phyloP scores from a whole-genome alignment of 1,139 yeast genomes.

The Hyphopichia wangnamkhiaoensis region DNA sequence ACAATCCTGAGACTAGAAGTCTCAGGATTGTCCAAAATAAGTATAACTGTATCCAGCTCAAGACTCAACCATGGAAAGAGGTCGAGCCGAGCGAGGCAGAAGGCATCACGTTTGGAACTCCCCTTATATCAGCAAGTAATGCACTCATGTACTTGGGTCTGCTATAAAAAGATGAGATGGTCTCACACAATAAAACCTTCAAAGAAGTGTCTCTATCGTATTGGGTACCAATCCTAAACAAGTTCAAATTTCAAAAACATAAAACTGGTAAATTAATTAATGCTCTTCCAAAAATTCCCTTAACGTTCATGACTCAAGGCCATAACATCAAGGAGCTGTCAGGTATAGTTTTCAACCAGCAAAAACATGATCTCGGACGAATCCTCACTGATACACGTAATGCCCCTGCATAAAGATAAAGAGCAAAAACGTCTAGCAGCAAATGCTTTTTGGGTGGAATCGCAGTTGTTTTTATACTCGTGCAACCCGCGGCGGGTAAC shows the following conservation, averaged over 20 bases:
- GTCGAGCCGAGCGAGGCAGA: conserved; percentile 69
- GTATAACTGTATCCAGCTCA: conserved; percentile 54
- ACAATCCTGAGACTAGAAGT: neutral
- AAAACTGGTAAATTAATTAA: conserved; percentile 5
- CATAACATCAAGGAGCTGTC: conserved; percentile 84
- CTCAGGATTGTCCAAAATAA: conserved; percentile 31
- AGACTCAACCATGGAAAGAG: conserved; percentile 36
- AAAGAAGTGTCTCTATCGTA: conserved; percentile 31
- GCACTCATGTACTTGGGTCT: conserved; percentile 22
- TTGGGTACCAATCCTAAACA: neutral
- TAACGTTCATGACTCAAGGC: conserved; percentile 44
- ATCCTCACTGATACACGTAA: conserved; percentile 99
- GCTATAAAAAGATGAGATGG: neutral
- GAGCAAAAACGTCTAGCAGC: conserved; percentile 38
- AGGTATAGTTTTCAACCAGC: conserved; percentile 99
- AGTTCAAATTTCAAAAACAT: too few relatives aligned
- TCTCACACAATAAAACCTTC: conserved; percentile 23
- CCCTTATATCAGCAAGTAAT: conserved; percentile 18
- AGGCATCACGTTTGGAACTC: conserved; percentile 36
- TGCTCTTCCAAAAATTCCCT: conserved; percentile 77
- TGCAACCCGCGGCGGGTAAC: conserved; percentile 14
- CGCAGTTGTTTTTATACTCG: conserved; percentile 8
- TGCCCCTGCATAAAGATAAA: conserved; percentile 99
- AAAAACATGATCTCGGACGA: conserved; percentile 99
- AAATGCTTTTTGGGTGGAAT: conserved; percentile 7